These are phyloP conservation scores for Hemisphaericaspora xylanilytica DNA, from an alignment of 1,139 yeast genomes.

Conservation along the genomic window DNA sequence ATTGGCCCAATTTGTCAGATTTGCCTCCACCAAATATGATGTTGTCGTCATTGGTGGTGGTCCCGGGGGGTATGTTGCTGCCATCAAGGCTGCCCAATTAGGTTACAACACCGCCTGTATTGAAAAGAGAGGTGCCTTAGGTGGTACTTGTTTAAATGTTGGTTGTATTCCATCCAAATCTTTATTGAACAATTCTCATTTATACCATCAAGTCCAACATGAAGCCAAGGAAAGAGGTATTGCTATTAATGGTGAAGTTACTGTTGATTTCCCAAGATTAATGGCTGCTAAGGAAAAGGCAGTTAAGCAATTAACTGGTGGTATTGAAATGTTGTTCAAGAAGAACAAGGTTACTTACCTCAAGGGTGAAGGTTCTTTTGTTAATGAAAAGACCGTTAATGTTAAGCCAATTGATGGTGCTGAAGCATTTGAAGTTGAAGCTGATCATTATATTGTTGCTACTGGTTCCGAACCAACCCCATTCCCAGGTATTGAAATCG, in stretches of 20 bases:
- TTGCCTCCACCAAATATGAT: constrained; percentile 62
- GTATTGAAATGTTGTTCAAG: constrained; percentile 92
- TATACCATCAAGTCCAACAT: constrained; percentile 83
- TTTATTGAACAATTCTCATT: constrained; percentile 87
- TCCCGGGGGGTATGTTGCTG: constrained; percentile 99
- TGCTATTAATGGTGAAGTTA: constrained; percentile 70
- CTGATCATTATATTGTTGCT: constrained; percentile 90
- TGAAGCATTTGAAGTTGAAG: constrained; percentile 59
- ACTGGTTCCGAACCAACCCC: constrained; percentile 99
- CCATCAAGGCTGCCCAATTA: constrained; percentile 96
- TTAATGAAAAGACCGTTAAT: constrained; percentile 72
- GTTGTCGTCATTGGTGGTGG: constrained; percentile 98
- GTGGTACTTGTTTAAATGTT: constrained; percentile 97
- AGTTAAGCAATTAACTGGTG: constrained; percentile 86
- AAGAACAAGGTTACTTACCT: constrained; percentile 92
- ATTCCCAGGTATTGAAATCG: constrained; percentile 96
- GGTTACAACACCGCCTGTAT: constrained; percentile 94
- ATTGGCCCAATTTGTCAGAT: constrained; percentile 34
- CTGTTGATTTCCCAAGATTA: constrained; percentile 71
- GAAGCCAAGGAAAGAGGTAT: constrained; percentile 90
- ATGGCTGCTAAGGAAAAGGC: constrained; percentile 92
- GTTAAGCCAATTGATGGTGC: constrained; percentile 88
- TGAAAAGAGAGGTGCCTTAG: constrained; percentile 93
- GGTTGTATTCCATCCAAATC: constrained; percentile 99
- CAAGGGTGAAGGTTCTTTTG: constrained; percentile 90